Conservation (phyloP, 2,329 filamentous ascomycete genomes). For the Monilinia fructigena region DNA sequence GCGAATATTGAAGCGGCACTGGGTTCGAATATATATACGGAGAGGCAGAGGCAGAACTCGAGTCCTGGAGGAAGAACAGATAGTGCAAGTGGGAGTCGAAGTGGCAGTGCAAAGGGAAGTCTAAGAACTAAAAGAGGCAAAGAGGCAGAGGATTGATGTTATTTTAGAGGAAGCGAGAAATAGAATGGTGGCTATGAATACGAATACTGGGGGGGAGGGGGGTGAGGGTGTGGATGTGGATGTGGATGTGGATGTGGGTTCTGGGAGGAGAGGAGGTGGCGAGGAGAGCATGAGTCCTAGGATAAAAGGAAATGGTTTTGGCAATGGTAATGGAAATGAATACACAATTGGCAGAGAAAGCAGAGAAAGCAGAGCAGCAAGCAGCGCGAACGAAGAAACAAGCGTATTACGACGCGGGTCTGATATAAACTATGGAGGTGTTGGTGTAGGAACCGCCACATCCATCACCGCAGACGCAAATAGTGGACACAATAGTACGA, state of each 20-base stretch:
- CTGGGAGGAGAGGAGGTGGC: neutral
- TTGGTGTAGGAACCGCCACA: neutral
- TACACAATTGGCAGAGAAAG: neutral
- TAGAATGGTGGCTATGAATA: constrained; percentile 25
- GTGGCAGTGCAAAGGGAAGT: neutral
- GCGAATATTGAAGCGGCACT: neutral
- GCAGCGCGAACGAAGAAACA: constrained; percentile 42
- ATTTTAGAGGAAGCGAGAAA: constrained; percentile 34
- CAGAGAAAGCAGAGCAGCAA: constrained; percentile 27
- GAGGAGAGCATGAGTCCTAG: neutral
- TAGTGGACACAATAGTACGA: neutral
- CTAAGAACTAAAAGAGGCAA: neutral
- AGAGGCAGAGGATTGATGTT: constrained; percentile 29
- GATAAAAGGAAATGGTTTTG: too few relatives aligned
- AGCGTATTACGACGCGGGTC: constrained; percentile 39
- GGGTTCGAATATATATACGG: neutral
- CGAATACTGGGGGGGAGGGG: neutral
- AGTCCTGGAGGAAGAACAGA: neutral
- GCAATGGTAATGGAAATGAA: constrained; percentile 5
- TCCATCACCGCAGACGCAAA: neutral
- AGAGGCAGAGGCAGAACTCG: neutral
- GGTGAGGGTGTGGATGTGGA: neutral
- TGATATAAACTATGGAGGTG: constrained; percentile 12
- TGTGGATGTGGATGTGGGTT: neutral
- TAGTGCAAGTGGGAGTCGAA: neutral